These are phyloP conservation scores for Irineochytrium annulatum DNA, from an alignment of 192 early-diverging fungal species.

Conservation along the genomic window DNA sequence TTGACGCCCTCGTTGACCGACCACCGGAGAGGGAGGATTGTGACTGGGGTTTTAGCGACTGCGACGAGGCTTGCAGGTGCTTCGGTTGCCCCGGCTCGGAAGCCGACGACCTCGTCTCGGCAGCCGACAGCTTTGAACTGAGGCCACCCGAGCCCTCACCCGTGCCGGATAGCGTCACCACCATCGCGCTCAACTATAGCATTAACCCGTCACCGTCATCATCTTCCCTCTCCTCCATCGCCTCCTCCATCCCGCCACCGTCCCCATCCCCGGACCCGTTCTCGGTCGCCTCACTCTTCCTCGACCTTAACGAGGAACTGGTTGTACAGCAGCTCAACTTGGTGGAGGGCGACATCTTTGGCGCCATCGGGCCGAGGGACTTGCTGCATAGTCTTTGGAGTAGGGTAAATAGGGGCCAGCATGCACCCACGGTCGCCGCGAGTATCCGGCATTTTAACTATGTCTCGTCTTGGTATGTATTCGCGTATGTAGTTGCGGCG, in stretches of 20 bases:
- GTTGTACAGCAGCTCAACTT: slow-evolving; percentile 66
- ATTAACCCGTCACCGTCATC: neutral
- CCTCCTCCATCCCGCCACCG: neutral
- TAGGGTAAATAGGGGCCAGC: slow-evolving; percentile 24
- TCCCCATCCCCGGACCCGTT: neutral
- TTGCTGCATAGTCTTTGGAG: slow-evolving; percentile 59
- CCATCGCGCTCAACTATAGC: neutral
- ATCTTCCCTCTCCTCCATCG: neutral
- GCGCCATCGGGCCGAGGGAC: slow-evolving; percentile 59
- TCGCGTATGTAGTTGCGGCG: neutral
- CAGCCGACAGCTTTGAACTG: neutral
- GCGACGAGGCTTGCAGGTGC: slow-evolving; percentile 24
- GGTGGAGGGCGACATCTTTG: slow-evolving; percentile 62
- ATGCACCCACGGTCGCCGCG: slow-evolving; percentile 44
- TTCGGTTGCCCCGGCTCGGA: no score
- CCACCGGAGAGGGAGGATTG: slow-evolving; percentile 16
- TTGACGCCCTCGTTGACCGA: slow-evolving; percentile 21
- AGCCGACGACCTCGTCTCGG: no score
- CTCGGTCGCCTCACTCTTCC: slow-evolving; percentile 36
- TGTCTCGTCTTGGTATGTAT: slow-evolving; percentile 56
- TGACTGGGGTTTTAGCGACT: slow-evolving; percentile 35
- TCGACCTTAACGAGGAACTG: slow-evolving; percentile 49
- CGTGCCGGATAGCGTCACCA: neutral
- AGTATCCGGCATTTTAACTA: slow-evolving; percentile 69
- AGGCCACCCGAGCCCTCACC: neutral